Evolutionary conservation across 495 filamentous ascomycete genomes (phyloP).

Genomic region (Penicillium parvum): DNA sequence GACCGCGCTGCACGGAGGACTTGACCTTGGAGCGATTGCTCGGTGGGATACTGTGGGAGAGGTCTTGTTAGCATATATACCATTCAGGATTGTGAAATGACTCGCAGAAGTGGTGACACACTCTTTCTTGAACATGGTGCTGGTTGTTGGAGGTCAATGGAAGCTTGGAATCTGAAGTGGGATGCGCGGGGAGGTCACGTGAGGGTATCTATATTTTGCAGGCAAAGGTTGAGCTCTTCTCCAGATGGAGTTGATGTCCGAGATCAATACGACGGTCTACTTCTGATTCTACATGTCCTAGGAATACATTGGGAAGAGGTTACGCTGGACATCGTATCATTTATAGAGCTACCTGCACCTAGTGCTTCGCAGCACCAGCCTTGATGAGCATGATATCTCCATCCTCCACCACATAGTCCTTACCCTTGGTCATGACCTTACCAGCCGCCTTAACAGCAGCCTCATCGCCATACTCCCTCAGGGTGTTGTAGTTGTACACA

Average conservation of each 20-base stretch:
- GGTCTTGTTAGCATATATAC: conserved; percentile 8
- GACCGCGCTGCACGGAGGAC: conserved; percentile 83
- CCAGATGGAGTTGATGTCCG: not conserved
- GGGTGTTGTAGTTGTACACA: conserved; percentile 73
- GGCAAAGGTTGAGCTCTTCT: too few species aligned
- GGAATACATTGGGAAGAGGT: too few species aligned
- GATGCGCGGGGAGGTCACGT: conserved; percentile 38
- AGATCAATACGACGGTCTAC: too few species aligned
- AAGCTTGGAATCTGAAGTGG: conserved; percentile 19
- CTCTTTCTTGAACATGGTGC: conserved; percentile 89
- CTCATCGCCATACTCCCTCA: conserved; percentile 88
- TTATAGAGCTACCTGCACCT: conserved; percentile 22
- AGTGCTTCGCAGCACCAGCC: conserved; percentile 88
- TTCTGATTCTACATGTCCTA: too few species aligned
- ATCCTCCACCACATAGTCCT: conserved; percentile 75
- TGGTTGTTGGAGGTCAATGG: conserved; percentile 15
- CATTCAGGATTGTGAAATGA: not conserved
- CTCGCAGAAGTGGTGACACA: conserved; percentile 35
- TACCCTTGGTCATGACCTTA: conserved; percentile 98
- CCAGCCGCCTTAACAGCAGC: conserved; percentile 83
- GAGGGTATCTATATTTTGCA: conserved; percentile 6
- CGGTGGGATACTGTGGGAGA: conserved; percentile 57
- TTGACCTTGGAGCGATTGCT: conserved; percentile 94
- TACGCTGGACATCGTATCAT: too few species aligned
- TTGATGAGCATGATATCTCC: conserved; percentile 77